phyloP scores from a whole-genome alignment of 768 basidiomycete species.

The Lentinus tigrinus region DNA sequence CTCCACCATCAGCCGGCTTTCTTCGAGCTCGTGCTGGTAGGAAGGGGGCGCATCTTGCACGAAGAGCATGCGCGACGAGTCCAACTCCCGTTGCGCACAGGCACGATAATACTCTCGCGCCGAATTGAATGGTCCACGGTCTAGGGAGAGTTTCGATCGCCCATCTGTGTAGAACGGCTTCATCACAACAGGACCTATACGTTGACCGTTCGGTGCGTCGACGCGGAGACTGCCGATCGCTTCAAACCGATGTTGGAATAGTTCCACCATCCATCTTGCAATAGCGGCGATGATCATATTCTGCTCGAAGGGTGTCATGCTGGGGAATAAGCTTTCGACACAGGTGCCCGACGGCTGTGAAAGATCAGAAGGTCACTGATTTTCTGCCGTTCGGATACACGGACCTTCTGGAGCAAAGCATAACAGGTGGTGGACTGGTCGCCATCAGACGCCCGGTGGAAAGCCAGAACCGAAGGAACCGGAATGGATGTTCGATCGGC shows the following conservation, averaged over 20 bases:
- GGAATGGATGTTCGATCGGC: constrained; percentile 29
- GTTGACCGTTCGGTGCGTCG: constrained; percentile 6
- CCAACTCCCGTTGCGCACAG: constrained; percentile 36
- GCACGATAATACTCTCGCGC: constrained; percentile 33
- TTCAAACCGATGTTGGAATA: constrained; percentile 26
- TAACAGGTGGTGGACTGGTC: constrained; percentile 5
- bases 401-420: constrained; percentile 30
- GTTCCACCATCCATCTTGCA: constrained; percentile 30
- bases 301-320: constrained; percentile 25
- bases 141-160: constrained; percentile 28
- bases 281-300: constrained; percentile 27
- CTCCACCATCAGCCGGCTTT: constrained; percentile 29
- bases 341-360: constrained; percentile 27
- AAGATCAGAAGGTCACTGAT: not conserved
- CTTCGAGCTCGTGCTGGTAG: constrained; percentile 31
- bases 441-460: not conserved
- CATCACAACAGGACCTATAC: constrained; percentile 21
- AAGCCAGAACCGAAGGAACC: constrained; percentile 22
- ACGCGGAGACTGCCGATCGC: constrained; percentile 28
- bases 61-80: constrained; percentile 30
- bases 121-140: constrained; percentile 32
- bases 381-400: not conserved
- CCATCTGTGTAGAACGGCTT: constrained; percentile 31
- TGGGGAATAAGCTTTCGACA: constrained; percentile 27
- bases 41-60: constrained; percentile 30